Base-by-base conservation (phyloP, 441 rosid species). In the Erodium trifolium region DNA sequence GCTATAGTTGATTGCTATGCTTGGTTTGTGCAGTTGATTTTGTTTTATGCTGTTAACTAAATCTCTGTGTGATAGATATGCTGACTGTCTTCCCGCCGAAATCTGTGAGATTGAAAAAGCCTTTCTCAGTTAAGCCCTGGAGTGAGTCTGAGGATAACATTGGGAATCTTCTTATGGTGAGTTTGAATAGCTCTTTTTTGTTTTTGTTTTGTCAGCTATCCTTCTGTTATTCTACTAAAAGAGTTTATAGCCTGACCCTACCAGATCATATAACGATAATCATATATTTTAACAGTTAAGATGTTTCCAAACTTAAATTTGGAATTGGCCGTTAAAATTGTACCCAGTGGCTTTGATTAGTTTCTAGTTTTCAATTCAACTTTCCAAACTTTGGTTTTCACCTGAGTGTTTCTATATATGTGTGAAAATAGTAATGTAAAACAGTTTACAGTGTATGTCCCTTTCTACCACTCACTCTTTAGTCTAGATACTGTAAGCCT, bases 111-210 rank as follows among this genome's bases (percentile, higher is more conserved):
- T 75, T 89, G 78, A 89, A 81, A 80, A 81, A 75, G 79, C 92
- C 97, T 43, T 88, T 92, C 68, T 75, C 82, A 14, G 71, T 84
- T 67, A 79, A 84, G 76, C 97, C 96, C 18, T 89, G 97, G 97
- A 78, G 68, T 73, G 82, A 76, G 78, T 89, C 91, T 73, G 96
- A 91, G 82, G 90, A 85, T 79, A 89, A 84, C 70, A 74, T 85
- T 19, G 96, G 92, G 71, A 86, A 89, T 79, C 94, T 89, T 78
- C 84, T 91, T 11, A 91, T 91, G 97, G 97, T 91, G 79, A 87
- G 83, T 78, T 75, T 78, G 45, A 65, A 63, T 41, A 60, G 72
- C 78, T 77, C 7, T 12, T 27, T 62, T 53, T 62, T 23, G n/a
- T n/a, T n/a, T n/a, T n/a, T n/a, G n/a, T 76, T 65, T 10, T 37